These are phyloP conservation scores for Hysterangium stoloniferum DNA, from an alignment of 768 basidiomycete species.

Conservation along the genomic window DNA sequence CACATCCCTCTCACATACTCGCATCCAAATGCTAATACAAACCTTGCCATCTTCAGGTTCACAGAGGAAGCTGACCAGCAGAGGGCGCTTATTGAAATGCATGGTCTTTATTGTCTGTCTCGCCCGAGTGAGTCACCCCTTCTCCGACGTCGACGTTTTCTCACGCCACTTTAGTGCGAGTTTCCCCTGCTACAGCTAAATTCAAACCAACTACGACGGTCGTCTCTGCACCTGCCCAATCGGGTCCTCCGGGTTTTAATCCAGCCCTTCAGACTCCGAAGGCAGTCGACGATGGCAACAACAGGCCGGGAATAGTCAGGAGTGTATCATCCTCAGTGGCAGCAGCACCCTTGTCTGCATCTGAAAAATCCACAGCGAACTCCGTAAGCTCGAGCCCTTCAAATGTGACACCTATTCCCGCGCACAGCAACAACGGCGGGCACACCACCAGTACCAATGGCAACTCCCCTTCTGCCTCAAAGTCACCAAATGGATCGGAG, in stretches of 20 bases:
- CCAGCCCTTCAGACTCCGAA: neutral
- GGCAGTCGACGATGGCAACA: neutral
- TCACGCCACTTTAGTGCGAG: conserved; percentile 55
- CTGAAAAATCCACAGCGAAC: neutral
- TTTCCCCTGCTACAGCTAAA: conserved; percentile 84
- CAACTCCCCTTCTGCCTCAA: neutral
- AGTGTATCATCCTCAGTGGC: conserved; percentile 9
- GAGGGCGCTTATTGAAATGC: conserved; percentile 86
- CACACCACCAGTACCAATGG: neutral
- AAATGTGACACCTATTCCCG: neutral
- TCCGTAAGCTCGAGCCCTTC: neutral
- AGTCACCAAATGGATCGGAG: neutral
- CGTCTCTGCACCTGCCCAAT: neutral
- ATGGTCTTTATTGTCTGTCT: conserved; percentile 81
- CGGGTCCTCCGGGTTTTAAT: neutral
- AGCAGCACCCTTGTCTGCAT: neutral
- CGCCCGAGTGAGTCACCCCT: conserved; percentile 61
- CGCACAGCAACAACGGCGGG: neutral
- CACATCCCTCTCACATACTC: neutral
- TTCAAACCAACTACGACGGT: conserved; percentile 53
- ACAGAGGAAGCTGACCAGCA: conserved; percentile 85
- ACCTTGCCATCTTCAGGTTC: conserved; percentile 44
- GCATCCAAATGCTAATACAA: neutral
- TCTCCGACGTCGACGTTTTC: conserved; percentile 27
- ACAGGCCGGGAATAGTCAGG: neutral